Evolutionary conservation across 1,284 basidiomycete genomes (phyloP).

Genomic region (Irpex sp.): DNA sequence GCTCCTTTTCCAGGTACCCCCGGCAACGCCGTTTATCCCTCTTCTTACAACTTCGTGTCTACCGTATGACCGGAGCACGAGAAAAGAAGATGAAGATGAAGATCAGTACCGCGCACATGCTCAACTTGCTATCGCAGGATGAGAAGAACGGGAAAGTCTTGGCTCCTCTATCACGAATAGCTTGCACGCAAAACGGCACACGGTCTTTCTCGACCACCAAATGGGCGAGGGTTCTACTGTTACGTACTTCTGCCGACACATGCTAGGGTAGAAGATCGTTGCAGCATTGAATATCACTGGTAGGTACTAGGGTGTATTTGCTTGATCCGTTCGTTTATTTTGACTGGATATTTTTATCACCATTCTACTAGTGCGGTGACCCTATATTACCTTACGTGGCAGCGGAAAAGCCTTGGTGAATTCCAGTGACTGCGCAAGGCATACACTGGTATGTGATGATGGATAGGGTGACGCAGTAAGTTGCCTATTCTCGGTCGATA

Average conservation of each 20-base stretch:
- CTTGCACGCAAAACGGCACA: background rate
- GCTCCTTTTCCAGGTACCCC: background rate
- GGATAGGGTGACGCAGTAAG: background rate
- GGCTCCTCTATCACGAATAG: background rate
- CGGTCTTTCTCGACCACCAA: background rate
- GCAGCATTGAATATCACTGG: background rate
- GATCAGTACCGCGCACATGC: background rate
- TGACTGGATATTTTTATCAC: background rate
- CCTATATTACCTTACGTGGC: background rate
- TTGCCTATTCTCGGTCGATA: background rate
- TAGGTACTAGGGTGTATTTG: background rate
- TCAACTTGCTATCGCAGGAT: background rate
- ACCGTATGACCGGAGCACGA: background rate
- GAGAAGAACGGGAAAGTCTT: background rate
- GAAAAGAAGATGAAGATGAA: background rate
- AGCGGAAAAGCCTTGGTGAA: background rate
- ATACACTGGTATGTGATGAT: background rate
- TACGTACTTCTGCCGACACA: background rate
- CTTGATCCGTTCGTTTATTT: background rate
- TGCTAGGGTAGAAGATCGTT: background rate
- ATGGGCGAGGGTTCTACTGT: background rate
- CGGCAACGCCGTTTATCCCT: background rate
- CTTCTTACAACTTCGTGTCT: background rate
- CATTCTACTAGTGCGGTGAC: background rate
- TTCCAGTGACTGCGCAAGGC: background rate